Evolutionary conservation across 164 flowering plant species (phyloP), one percentile per base, ranked within the genome.

Genomic region (Nymphaea colorata): DNA sequence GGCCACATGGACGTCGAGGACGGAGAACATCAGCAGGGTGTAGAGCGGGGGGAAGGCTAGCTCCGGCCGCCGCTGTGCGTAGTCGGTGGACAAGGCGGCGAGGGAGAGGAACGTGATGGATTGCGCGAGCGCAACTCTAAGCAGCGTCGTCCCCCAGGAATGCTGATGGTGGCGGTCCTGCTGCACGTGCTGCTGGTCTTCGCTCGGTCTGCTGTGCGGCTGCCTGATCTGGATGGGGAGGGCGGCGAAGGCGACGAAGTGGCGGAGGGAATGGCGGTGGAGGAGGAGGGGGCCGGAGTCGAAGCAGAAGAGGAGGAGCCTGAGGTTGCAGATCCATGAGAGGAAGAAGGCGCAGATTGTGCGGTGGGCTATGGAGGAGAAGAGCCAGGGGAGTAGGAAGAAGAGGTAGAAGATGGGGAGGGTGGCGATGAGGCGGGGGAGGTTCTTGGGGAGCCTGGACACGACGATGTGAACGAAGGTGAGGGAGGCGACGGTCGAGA

Each of bases 271-370:
- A 53, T 36, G 12, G 12, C 12, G 55, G 55, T 7, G 12, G 6
- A 66, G 44, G 61, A 3, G n/a, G 44, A 75, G 66, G 3, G 77
- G 77, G 15, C 77, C 77, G 11, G 11, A 55, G 55, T 64, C 62
- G 67, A 64, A 75, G 59, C 68, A 61, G 77, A 71, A 68, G 69
- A 75, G 74, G 67, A 75, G 53, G 69, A 75, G 71, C 64, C 71
- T 75, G 74, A 81, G 85, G 66, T 76, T 85, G 25, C 78, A 83
- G 18, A 87, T 84, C 90, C 93, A 87, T 3, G 81, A 66, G 62
- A 86, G 51, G 75, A 75, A 74, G 76, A 84, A 80, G 18, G 70
- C 75, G 2, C 82, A 67, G 44, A 42, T 55, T n/a, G 79, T 85
- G 3, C 74, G 64, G 11, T 81, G 70, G 61, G 74, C 73, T 5